Conservation (phyloP, 1,284 basidiomycete species). For the Ceratobasidium theobromae region DNA sequence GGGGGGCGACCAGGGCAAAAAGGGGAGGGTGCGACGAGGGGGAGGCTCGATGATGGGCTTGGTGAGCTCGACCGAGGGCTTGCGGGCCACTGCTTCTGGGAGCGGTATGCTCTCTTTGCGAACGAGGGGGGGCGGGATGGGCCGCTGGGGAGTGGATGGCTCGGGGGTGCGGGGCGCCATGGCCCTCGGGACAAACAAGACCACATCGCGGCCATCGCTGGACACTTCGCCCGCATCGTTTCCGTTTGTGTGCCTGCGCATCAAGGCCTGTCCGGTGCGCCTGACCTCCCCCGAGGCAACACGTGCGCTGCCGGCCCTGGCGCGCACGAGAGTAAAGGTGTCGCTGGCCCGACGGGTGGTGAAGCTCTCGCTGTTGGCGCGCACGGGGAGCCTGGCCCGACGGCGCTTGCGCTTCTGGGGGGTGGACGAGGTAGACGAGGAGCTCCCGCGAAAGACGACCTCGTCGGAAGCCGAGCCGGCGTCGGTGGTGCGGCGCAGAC, state of each 20-base stretch:
- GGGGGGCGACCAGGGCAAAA: conserved; percentile 16
- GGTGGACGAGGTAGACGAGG: conserved; percentile 11
- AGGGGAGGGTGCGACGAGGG: neutral
- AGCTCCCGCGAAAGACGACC: conserved; percentile 7
- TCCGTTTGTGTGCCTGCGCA: neutral
- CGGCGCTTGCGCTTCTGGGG: neutral
- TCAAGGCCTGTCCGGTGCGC: conserved; percentile 3
- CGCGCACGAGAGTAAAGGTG: neutral
- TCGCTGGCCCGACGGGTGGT: neutral
- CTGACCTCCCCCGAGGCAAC: conserved; percentile 1
- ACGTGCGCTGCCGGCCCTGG: too few species aligned
- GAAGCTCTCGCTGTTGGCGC: conserved; percentile 1
- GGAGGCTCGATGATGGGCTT: conserved; percentile 2
- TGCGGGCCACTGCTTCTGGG: neutral
- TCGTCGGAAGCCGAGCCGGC: conserved; percentile 19
- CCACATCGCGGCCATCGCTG: conserved; percentile 20
- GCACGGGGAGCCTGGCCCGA: neutral
- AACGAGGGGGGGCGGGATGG: conserved; percentile 13
- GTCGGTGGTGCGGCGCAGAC: conserved; percentile 4
- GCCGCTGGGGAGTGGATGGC: neutral
- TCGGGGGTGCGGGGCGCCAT: neutral
- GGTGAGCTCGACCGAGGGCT: neutral
- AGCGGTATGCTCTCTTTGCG: conserved; percentile 14
- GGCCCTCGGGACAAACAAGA: conserved; percentile 7
- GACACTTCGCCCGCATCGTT: conserved; percentile 14